Percentiles rank a stretch among this genome's conserved stretches.
These are phyloP conservation scores for Bipolaris sorokiniana DNA, from an alignment of 2,329 filamentous ascomycete genomes.

Conservation along the genomic window DNA sequence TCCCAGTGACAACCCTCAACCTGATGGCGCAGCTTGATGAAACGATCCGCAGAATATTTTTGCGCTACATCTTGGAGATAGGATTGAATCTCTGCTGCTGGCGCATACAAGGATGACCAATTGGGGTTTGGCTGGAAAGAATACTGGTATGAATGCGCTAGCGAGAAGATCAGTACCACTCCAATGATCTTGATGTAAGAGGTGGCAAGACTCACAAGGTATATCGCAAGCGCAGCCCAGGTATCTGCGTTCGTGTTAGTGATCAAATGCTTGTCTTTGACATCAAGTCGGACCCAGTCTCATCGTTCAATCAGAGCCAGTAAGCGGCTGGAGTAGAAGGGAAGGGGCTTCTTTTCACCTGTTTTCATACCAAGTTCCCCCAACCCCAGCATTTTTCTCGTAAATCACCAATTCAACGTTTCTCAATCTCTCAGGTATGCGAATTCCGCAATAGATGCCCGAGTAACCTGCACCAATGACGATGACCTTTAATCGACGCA, in stretches of 20 bases:
- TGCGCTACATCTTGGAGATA: conserved; percentile 45
- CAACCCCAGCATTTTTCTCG: conserved; percentile 53
- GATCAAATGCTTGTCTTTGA: too few species aligned
- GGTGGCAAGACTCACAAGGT: conserved; percentile 28
- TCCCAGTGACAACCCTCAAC: conserved; percentile 46
- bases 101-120: conserved; percentile 52
- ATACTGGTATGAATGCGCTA: conserved; percentile 53
- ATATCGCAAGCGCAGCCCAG: conserved; percentile 54
- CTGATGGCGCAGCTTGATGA: conserved; percentile 47
- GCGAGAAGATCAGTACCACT: conserved; percentile 3
- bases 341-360: conserved; percentile 20
- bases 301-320: too few species aligned
- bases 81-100: conserved; percentile 47
- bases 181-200: neutral
- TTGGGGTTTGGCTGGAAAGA: conserved; percentile 52
- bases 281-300: neutral
- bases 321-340: neutral
- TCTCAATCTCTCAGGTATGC: conserved; percentile 50
- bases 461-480: conserved; percentile 55
- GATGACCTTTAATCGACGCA: conserved; percentile 52
- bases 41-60: conserved; percentile 48
- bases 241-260: conserved; percentile 37
- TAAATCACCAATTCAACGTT: conserved; percentile 53
- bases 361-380: conserved; percentile 51
- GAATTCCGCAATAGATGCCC: conserved; percentile 53